Evolutionary conservation across 306 rosid species (phyloP), one percentile per base, ranked within the genome.

Genomic region (Canavalia gladiata): DNA sequence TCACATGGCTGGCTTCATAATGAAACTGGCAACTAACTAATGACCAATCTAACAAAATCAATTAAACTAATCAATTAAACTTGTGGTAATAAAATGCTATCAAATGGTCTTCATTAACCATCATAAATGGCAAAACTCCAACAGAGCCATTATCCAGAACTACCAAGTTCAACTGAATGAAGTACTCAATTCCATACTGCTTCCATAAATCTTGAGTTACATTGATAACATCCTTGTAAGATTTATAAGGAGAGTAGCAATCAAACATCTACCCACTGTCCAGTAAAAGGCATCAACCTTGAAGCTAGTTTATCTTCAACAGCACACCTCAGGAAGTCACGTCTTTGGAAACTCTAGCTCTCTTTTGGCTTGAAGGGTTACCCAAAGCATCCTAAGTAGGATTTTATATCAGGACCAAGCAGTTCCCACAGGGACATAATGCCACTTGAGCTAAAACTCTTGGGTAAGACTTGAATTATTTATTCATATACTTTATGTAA

Each of bases 381-480:
- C 10, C 41, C 41, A 49, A 11, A 34, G 62, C 46, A 39, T 60
- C 52, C 80, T 46, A 7, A 29, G 57, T 13, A 28, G 11, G 10
- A 45, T 29, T 68, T 46, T 8, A 68, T 46, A 4, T 50, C 41
- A 0, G 57, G 64, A 52, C 37, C 35, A 8, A 33, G 42, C 5
- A 60, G 42, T 9, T 31, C 41, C 67, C 18, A 60, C 67, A 60
- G 8, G 45, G 29, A 62, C 43, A 8, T 54, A 39, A 47, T 34
- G 62, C 68, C 50, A 63, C 72, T 2, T 76, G 81, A 34, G 11
- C 72, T 52, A 77, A 52, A 65, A 31, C 68, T 52, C 35, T 18
- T 41, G 34, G 68, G 47, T 11, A 47, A 42, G 73, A 63, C 12
- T 51, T 0, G 2, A 30, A 50, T 73, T 60, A 72, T 30, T 47